Evolutionary conservation across 2,329 filamentous ascomycete genomes (phyloP).

Genomic region (Verruconis gallopava): DNA sequence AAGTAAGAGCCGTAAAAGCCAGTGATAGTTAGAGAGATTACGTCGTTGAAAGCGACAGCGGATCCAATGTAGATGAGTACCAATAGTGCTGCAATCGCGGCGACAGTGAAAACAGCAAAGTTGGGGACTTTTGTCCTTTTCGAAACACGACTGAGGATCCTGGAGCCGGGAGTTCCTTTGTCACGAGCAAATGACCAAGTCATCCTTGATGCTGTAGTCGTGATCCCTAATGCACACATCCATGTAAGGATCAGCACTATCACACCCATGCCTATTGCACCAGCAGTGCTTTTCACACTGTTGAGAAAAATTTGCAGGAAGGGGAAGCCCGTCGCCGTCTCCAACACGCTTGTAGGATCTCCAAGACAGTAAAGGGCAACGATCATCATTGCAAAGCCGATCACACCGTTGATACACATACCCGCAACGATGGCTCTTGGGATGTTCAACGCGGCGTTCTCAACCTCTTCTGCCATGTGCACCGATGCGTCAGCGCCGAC

Average conservation of each 20-base stretch:
- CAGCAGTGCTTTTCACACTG: background rate
- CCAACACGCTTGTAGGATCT: constrained; percentile 2
- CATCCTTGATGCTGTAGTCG: constrained; percentile 11
- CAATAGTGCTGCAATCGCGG: constrained; percentile 38
- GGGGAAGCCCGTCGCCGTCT: constrained; percentile 9
- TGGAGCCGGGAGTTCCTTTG: constrained; percentile 8
- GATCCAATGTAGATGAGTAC: constrained; percentile 31
- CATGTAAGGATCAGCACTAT: constrained; percentile 19
- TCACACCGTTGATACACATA: constrained; percentile 13
- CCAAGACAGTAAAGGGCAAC: constrained; percentile 18
- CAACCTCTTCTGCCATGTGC: constrained; percentile 17
- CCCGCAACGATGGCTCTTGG: constrained; percentile 19
- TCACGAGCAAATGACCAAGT: constrained; percentile 12
- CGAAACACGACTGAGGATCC: constrained; percentile 14
- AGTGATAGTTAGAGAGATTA: constrained; percentile 31
- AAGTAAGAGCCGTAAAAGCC: constrained; percentile 34
- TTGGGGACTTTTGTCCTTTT: constrained; percentile 18
- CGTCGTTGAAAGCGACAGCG: constrained; percentile 31
- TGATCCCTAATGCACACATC: constrained; percentile 23
- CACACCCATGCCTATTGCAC: constrained; percentile 8
- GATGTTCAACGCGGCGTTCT: constrained; percentile 18
- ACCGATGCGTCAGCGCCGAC: constrained; percentile 9
- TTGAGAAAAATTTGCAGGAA: constrained; percentile 11
- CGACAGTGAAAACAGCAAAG: constrained; percentile 30
- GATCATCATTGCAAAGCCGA: constrained; percentile 13